Percentiles rank a stretch among this genome's conserved stretches.
Conservation (phyloP, 139 green algal genomes). For the Gonium pectorale region DNA sequence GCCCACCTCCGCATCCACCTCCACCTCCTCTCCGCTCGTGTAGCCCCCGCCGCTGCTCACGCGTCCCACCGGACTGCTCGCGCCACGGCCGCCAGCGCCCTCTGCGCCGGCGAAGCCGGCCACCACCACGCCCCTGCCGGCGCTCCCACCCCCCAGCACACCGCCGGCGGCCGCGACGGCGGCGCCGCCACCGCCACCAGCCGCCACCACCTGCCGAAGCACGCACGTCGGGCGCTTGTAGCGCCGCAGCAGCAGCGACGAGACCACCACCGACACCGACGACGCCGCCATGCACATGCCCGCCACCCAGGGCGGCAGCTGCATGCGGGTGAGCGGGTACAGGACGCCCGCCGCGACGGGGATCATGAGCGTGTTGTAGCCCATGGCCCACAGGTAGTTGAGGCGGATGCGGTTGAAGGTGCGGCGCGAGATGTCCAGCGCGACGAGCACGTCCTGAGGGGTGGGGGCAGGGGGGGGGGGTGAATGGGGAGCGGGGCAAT, state of each 20-base stretch:
- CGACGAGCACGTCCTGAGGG: constrained; percentile 82
- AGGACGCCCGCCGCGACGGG: constrained; percentile 81
- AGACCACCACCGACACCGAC: constrained; percentile 90
- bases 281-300: constrained; percentile 92
- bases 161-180: too few species aligned
- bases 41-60: too few species aligned
- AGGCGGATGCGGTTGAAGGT: constrained; percentile 89
- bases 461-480: not conserved
- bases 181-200: not conserved
- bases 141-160: too few species aligned
- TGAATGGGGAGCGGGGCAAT: not conserved
- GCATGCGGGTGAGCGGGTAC: constrained; percentile 75
- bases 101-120: too few species aligned
- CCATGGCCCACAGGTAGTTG: constrained; percentile 96
- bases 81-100: too few species aligned
- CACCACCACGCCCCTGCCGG: too few species aligned
- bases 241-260: constrained; percentile 80
- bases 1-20: too few species aligned
- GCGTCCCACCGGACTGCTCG: too few species aligned
- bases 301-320: constrained; percentile 95
- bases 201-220: constrained; percentile 5
- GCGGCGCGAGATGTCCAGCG: constrained; percentile 88
- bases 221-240: constrained; percentile 76
- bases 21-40: too few species aligned
- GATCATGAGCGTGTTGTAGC: constrained; percentile 93